Base-by-base conservation (phyloP, 1,284 basidiomycete genomes). In the Cutaneotrichosporon cavernicola region DNA sequence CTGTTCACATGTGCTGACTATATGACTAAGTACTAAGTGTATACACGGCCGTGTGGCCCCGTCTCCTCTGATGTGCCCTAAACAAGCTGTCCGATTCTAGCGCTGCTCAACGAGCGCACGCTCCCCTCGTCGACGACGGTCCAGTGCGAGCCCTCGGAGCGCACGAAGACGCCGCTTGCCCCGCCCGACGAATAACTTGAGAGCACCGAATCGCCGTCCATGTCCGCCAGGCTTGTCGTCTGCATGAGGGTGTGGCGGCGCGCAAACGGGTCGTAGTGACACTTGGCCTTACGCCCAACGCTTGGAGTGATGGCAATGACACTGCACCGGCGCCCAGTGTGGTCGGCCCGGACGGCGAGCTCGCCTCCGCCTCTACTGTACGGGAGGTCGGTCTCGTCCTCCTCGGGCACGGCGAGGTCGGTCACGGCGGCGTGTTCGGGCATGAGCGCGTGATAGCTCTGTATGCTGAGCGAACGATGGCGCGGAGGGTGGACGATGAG, bases 261-360 rank as follows among this genome's bases (percentile, higher is more conserved):
- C 51, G 31, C 51, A 53, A 53, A 53, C 26, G 51, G 51, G 31
- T 53, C 51, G 51, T 53, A 53, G 51, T 53, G 51, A 31, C 51
- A 53, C 31, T 53, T 53, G 51, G 51, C 51, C 51, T 53, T 53
- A 14, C 51, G 31, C 14, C 51, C 51, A 10, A 34, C 51, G 9
- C 31, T 34, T 30, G 51, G 51, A 10, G 51, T 53, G 16, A 53
- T 53, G 14, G 51, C 51, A 31, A 53, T 32, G 30, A 53, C 31
- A 13, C 30, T 32, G 51, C 30, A 32, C 5, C 51, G 51, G 51
- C 51, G 51, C 30, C 51, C 30, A 9, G 43, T n/a, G 43, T 46
- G 16, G 43, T 46, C 43, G 43, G 18, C 18, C 16, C 4, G 43
- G 43, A 46, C 43, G 18, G 43, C 43, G 3, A 46, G 43, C 18